A percentile compares a stretch with the other conserved stretches of the same genome.
Conservation (phyloP, 768 basidiomycete genomes). For the Termitomyces sp. region DNA sequence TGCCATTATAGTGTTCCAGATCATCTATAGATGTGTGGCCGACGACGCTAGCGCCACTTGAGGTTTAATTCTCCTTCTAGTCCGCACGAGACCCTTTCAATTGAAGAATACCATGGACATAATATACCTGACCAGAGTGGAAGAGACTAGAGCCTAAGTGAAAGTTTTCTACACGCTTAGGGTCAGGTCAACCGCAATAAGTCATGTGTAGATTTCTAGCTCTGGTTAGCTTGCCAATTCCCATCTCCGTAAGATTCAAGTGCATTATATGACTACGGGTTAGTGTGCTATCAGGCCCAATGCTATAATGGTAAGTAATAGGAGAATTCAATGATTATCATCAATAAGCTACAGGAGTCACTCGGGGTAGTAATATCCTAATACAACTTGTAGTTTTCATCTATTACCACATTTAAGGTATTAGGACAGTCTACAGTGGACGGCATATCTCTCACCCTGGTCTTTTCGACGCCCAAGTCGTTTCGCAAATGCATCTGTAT, state of each 20-base stretch:
- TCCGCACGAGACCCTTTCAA: not conserved
- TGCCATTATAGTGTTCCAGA: not conserved
- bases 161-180: not conserved
- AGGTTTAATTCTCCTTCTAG: not conserved
- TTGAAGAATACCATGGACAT: not conserved
- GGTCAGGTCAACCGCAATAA: not conserved
- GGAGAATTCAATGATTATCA: not conserved
- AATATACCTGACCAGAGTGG: not conserved
- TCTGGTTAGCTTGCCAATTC: not conserved
- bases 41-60: not conserved
- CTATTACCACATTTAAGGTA: not conserved
- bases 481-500: not conserved
- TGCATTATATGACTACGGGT: not conserved
- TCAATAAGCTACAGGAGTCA: not conserved
- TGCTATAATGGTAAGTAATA: too few species aligned
- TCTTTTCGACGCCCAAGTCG: not conserved
- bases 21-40: not conserved
- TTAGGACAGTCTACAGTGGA: not conserved
- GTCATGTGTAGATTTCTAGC: not conserved
- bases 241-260: not conserved
- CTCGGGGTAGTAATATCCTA: not conserved
- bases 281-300: not conserved
- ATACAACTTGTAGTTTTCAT: not conserved
- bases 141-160: not conserved
- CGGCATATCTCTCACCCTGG: not conserved